phyloP scores from a whole-genome alignment of 2,329 filamentous ascomycete genomes.

The Monosporascus sp. region DNA sequence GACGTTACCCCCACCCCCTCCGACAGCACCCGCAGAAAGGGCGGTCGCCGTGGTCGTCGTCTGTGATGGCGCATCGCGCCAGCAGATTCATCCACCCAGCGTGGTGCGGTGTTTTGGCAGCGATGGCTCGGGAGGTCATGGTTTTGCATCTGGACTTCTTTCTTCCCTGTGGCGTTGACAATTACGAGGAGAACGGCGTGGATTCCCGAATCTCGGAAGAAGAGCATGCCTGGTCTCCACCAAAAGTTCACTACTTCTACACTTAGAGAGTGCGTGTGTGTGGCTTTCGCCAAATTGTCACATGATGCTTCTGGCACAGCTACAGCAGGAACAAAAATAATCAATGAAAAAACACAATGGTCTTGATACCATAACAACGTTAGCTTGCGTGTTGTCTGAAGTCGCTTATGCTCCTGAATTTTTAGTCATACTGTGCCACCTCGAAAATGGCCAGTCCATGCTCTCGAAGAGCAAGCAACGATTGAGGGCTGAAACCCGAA shows the following conservation, averaged over 20 bases:
- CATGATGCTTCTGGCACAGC: conserved; percentile 28
- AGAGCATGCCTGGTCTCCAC: conserved; percentile 28
- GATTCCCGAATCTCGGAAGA: conserved; percentile 59
- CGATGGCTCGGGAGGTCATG: conserved; percentile 21
- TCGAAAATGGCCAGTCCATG: no score
- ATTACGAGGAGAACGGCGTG: conserved; percentile 68
- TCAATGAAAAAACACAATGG: conserved; percentile 20
- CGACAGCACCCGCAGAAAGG: conserved; percentile 99
- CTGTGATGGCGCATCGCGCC: conserved; percentile 59
- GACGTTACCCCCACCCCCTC: conserved; percentile 98
- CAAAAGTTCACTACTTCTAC: neutral
- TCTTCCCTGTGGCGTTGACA: conserved; percentile 57
- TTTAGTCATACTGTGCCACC: no score
- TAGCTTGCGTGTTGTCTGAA: neutral
- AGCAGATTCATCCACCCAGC: conserved; percentile 22
- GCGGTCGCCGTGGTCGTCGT: conserved; percentile 99
- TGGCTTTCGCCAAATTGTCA: conserved; percentile 24
- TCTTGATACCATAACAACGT: conserved; percentile 4
- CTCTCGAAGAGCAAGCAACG: no score
- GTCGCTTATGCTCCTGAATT: no score
- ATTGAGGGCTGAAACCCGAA: no score
- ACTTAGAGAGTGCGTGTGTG: neutral
- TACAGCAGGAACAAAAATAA: conserved; percentile 19
- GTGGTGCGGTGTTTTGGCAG: conserved; percentile 24
- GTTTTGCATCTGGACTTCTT: conserved; percentile 42